A percentile compares a stretch with the other conserved stretches of the same genome.
phyloP scores from a whole-genome alignment of 352 stramenopile genomes.

The Globisporangium okanoganense region DNA sequence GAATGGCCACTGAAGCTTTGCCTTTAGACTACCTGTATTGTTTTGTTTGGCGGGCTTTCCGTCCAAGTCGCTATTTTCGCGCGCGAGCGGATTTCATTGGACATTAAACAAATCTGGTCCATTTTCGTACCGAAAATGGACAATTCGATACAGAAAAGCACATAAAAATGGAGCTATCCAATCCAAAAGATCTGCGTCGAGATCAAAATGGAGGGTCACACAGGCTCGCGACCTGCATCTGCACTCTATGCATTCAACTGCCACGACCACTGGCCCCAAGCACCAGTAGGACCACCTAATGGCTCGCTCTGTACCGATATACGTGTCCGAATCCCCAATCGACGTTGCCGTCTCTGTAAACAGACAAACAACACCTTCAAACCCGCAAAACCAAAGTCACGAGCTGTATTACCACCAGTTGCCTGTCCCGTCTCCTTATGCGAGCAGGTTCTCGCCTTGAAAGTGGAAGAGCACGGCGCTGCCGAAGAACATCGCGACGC shows the following conservation, averaged over 20 bases:
- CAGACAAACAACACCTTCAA: background rate
- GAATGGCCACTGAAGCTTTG: constrained; percentile 1
- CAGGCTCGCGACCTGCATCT: too few relatives aligned
- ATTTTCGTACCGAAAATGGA: too few relatives aligned
- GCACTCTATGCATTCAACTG: too few relatives aligned
- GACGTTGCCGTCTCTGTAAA: background rate
- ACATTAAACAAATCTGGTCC: too few relatives aligned
- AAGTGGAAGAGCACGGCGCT: constrained; percentile 77
- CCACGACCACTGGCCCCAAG: background rate
- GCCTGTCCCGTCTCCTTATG: constrained; percentile 22
- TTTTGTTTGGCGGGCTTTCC: constrained; percentile 8
- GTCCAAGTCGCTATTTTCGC: background rate
- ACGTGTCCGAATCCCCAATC: background rate
- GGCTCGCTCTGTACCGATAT: background rate
- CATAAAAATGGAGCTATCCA: too few relatives aligned
- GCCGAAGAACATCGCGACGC: constrained; percentile 71
- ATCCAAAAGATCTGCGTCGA: too few relatives aligned
- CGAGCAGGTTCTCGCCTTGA: constrained; percentile 81
- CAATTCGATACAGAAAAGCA: too few relatives aligned
- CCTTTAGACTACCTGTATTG: background rate
- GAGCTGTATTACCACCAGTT: constrained; percentile 2
- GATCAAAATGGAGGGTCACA: too few relatives aligned
- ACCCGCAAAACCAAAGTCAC: background rate
- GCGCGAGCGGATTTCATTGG: constrained; percentile 14
- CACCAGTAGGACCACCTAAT: background rate